Base-by-base conservation (phyloP, 257 asterid species). In the Nicotiana benthamiana region DNA sequence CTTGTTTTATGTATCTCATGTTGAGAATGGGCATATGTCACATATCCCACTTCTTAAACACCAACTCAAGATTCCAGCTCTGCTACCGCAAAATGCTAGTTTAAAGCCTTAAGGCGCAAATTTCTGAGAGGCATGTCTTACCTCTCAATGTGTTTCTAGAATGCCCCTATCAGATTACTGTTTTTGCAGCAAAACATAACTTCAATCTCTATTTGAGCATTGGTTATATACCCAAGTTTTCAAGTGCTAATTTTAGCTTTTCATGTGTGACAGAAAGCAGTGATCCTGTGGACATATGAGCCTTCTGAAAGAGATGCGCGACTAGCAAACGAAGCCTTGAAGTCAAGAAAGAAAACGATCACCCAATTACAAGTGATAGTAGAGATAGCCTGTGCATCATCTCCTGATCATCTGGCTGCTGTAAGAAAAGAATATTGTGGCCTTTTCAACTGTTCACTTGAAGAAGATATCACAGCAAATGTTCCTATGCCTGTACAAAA, bases 301-400 rank as follows among this genome's bases (percentile, higher is more conserved):
- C 96, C 98, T 6, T 68, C 93, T 34, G 97, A 91, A 80, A 90
- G 97, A 84, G 97, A 94, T 67, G 97, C 98, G 10, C 85, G 92
- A 85, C 90, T 94, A 27, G 96, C 91, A 6, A 90, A 91, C 17
- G 89, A 85, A 75, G 94, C 96, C 24, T 82, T 94, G 72, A 91
- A 85, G 61, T 88, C 92, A 0, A 83, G 64, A 82, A 84, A 67
- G 83, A 90, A 90, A 83, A 88, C 36, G 79, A 79, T 88, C 48
- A 86, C 80, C 3, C 87, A 89, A 3, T 83, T 92, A 15, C 97
- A 92, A 86, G 91, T 91, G 4, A 86, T 92, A 36, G 93, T 88
- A 6, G 98, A 94, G 89, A 90, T 92, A 86, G 97, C 97, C 2
- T 92, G 97, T 74, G 92, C 97, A 40, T 46, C 91, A 22, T 87